Evolutionary conservation across 495 filamentous ascomycete genomes (phyloP).

Genomic region (Darksidea phi): DNA sequence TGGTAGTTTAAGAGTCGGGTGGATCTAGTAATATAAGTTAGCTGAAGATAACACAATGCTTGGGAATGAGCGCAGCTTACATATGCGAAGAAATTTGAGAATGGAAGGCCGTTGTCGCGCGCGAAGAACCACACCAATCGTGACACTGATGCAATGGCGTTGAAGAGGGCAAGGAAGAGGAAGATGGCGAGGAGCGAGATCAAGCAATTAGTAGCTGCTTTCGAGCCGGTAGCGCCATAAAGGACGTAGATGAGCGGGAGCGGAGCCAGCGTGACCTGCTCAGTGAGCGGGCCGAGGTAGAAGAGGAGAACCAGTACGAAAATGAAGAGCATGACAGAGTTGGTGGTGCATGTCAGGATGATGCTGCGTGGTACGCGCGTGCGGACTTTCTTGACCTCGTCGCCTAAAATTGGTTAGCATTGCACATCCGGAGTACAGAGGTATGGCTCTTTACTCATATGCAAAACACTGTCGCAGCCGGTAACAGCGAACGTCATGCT

Average conservation of each 20-base stretch:
- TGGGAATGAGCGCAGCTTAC: slow-evolving; percentile 17
- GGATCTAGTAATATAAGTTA: slow-evolving; percentile 30
- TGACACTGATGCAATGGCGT: slow-evolving; percentile 33
- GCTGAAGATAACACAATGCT: not conserved
- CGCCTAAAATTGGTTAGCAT: slow-evolving; percentile 12
- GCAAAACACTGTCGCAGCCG: slow-evolving; percentile 35
- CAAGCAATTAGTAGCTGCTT: slow-evolving; percentile 23
- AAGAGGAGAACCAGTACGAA: slow-evolving; percentile 28
- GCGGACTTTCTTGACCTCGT: slow-evolving; percentile 33
- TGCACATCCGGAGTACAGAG: not conserved
- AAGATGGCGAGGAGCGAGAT: slow-evolving; percentile 13
- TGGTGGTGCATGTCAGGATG: slow-evolving; percentile 13
- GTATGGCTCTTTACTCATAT: slow-evolving; percentile 31
- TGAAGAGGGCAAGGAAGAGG: slow-evolving; percentile 26
- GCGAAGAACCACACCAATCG: slow-evolving; percentile 35
- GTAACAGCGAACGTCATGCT: slow-evolving; percentile 27
- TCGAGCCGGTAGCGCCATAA: slow-evolving; percentile 27
- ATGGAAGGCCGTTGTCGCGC: slow-evolving; percentile 34
- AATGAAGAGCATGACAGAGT: slow-evolving; percentile 21
- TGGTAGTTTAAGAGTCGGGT: slow-evolving; percentile 43
- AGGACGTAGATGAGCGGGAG: slow-evolving; percentile 29
- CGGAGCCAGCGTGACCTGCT: slow-evolving; percentile 3
- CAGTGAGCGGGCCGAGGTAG: slow-evolving; percentile 23
- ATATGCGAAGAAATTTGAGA: slow-evolving; percentile 32
- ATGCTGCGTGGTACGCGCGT: slow-evolving; percentile 29